Evolutionary conservation across 2,329 filamentous ascomycete genomes (phyloP), one percentile per base, ranked within the genome.

Genomic region (Paradendryphiella salina): DNA sequence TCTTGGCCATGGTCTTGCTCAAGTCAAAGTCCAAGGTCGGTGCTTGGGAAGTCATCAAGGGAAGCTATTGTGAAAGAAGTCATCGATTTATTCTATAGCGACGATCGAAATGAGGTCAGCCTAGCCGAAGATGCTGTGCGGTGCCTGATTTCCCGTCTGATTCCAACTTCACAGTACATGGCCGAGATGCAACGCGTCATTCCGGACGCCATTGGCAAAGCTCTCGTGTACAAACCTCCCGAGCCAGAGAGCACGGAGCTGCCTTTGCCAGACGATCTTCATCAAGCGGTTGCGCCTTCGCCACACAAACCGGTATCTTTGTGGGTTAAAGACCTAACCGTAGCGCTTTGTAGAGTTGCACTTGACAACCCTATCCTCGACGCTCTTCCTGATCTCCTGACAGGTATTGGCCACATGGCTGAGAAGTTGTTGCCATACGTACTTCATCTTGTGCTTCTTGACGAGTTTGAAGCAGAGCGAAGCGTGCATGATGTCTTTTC

Each of bases 391-490:
- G 82, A 83, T 4, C 80, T 94, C 32, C 76, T 96, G 4, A 72
- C 77, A 10, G 79, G 80, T 10, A 83, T 93, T 20, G 80, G 83
- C 33, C 82, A 83, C 0, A 85, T 96, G 65, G 87, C 91, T 0
- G 82, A 86, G 53, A 82, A 85, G 34, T 79, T 90, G 0, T 86
- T 97, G 41, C 91, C 92, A 0, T 95, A 89, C 59, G 82, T 97
- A 45, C 77, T 96, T 3, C 95, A 99, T 72, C 78, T 96, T 34
- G 85, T 91, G 13, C 79, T 99, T 0, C 76, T 85, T 1, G 81
- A 83, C 33, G 86, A 93, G 63, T 73, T 82, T n/a, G 80, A 87
- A 21, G 79, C 80, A 32, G 80, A 85, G 21, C 81, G 84, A 55
- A 75, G 72, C 1, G 75, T 85, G 26, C 87, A 85, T 10, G 46